Percentiles rank a stretch among this genome's conserved stretches.
Conservation (phyloP, 1,139 yeast genomes). For the Wickerhamiella pararugosa region DNA sequence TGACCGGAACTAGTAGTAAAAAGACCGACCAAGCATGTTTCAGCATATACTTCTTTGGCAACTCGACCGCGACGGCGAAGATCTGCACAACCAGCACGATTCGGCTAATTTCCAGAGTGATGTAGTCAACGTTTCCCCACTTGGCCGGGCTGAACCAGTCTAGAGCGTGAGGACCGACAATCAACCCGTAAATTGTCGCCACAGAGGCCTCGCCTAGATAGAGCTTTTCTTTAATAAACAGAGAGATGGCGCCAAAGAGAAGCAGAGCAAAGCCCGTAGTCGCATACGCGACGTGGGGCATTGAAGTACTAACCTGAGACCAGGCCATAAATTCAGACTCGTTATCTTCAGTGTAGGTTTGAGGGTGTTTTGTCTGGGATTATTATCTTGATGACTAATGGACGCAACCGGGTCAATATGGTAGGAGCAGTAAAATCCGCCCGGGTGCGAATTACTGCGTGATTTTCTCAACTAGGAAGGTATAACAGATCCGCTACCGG, state of each 20-base stretch:
- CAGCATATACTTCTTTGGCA: conserved; percentile 85
- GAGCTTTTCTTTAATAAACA: conserved; percentile 75
- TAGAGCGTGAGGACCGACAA: conserved; percentile 86
- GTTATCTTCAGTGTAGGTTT: too few relatives aligned
- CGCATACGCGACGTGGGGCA: conserved; percentile 84
- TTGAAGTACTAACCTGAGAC: conserved; percentile 26
- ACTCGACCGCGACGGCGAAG: conserved; percentile 93
- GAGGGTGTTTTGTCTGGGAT: too few relatives aligned
- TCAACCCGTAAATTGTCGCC: conserved; percentile 80
- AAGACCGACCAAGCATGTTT: conserved; percentile 80
- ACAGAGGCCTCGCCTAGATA: conserved; percentile 95
- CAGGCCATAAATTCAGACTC: conserved; percentile 6
- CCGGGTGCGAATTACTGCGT: too few relatives aligned
- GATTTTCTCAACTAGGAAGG: too few relatives aligned
- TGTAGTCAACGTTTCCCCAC: conserved; percentile 84
- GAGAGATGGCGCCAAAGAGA: conserved; percentile 73
- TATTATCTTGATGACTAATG: too few relatives aligned
- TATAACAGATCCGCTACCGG: too few relatives aligned
- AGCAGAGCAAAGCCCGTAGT: conserved; percentile 83
- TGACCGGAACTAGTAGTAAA: conserved; percentile 70
- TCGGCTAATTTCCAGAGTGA: conserved; percentile 79
- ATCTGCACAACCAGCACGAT: conserved; percentile 84
- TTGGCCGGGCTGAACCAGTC: conserved; percentile 75
- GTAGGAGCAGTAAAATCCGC: too few relatives aligned
- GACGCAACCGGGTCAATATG: too few relatives aligned